phyloP scores from a whole-genome alignment of 805 yeast species.

The Clavispora phyllophila region DNA sequence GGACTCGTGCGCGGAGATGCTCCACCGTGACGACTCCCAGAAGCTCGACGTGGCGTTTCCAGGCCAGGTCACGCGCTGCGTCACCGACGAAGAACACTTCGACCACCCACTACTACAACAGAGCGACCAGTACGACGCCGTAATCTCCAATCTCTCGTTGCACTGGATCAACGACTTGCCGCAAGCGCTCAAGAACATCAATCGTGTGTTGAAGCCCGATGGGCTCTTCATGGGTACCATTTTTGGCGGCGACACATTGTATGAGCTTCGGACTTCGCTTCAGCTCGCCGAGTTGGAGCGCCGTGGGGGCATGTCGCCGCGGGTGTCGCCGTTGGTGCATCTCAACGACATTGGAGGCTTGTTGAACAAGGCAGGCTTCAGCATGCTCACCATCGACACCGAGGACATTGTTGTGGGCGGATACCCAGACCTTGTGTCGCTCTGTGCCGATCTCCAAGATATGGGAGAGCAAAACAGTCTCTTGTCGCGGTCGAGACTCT shows the following conservation, averaged over 20 bases:
- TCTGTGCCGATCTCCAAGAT: constrained; percentile 65
- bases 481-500: constrained; percentile 37
- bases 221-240: constrained; percentile 78
- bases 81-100: constrained; percentile 65
- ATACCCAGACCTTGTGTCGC: constrained; percentile 64
- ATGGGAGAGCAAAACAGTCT: constrained; percentile 86
- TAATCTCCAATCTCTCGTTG: constrained; percentile 64
- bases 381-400: constrained; percentile 75
- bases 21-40: constrained; percentile 46
- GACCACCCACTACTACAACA: constrained; percentile 35
- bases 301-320: constrained; percentile 71
- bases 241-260: constrained; percentile 82
- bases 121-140: constrained; percentile 55
- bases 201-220: constrained; percentile 63
- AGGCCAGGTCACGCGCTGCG: constrained; percentile 45
- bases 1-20: constrained; percentile 53
- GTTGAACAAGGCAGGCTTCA: constrained; percentile 71
- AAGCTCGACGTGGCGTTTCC: constrained; percentile 38
- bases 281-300: constrained; percentile 83
- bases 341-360: constrained; percentile 71
- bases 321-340: constrained; percentile 77
- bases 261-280: constrained; percentile 71
- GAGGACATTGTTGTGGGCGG: constrained; percentile 75
- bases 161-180: constrained; percentile 92
- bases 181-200: constrained; percentile 49